Conservation (phyloP, 2,329 filamentous ascomycete genomes). For the Incumbomyces delicatus region DNA sequence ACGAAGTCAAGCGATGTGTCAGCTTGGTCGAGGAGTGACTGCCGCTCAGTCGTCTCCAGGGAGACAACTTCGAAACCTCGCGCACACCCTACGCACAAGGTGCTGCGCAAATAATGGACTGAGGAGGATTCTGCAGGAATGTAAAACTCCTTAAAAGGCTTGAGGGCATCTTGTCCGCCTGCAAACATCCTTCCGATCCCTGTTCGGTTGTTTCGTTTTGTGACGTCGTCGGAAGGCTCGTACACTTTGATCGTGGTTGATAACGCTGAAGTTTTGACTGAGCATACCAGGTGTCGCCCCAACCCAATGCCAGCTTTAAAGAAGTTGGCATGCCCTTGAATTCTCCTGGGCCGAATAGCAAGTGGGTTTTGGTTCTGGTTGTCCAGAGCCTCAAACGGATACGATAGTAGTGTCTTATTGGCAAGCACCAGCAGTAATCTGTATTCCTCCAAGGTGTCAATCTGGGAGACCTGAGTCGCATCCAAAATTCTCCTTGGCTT, state of each 20-base stretch:
- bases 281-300: slow-evolving; percentile 87
- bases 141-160: slow-evolving; percentile 98
- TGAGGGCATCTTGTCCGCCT: slow-evolving; percentile 83
- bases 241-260: slow-evolving; percentile 99
- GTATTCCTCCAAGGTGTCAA: slow-evolving; percentile 94
- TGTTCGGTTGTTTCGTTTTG: slow-evolving; percentile 89
- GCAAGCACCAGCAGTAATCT: slow-evolving; percentile 81
- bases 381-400: slow-evolving; percentile 77
- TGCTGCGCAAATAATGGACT: slow-evolving; percentile 93
- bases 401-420: slow-evolving; percentile 87
- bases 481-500: slow-evolving; percentile 79
- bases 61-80: slow-evolving; percentile 95
- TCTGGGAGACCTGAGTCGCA: slow-evolving; percentile 76
- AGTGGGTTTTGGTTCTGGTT: slow-evolving; percentile 64
- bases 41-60: slow-evolving; percentile 93
- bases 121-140: slow-evolving; percentile 97
- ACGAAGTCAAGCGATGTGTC: slow-evolving; percentile 98
- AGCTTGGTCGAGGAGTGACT: slow-evolving; percentile 91
- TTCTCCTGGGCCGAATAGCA: slow-evolving; percentile 84
- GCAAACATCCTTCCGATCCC: slow-evolving; percentile 95
- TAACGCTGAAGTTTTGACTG: slow-evolving; percentile 85
- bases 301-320: slow-evolving; percentile 96
- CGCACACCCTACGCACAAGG: slow-evolving; percentile 90
- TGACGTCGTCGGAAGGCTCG: slow-evolving; percentile 90
- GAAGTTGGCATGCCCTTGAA: slow-evolving; percentile 94